Conservation (phyloP, 768 basidiomycete genomes). For the Suillus subalutaceus region DNA sequence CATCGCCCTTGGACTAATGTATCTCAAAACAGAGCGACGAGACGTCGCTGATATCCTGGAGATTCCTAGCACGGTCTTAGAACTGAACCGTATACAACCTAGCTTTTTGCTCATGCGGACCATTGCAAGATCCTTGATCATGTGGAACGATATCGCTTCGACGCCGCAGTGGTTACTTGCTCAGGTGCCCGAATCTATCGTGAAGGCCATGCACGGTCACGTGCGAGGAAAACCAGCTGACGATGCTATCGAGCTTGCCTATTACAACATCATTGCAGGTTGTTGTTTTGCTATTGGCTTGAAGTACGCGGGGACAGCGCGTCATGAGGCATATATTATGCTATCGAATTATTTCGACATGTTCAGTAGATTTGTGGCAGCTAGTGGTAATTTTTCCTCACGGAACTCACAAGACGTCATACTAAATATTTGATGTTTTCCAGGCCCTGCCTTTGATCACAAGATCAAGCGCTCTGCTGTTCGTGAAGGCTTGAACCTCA, state of each 20-base stretch:
- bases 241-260: constrained; percentile 83
- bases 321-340: constrained; percentile 84
- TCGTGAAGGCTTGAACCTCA: constrained; percentile 84
- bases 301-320: constrained; percentile 93
- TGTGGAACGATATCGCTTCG: constrained; percentile 82
- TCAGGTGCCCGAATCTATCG: constrained; percentile 73
- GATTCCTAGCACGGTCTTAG: constrained; percentile 79
- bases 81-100: constrained; percentile 85
- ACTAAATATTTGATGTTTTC: constrained; percentile 9
- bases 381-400: constrained; percentile 53
- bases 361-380: constrained; percentile 71
- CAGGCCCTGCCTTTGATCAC: constrained; percentile 82
- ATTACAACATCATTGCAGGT: constrained; percentile 89
- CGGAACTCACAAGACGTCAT: constrained; percentile 5
- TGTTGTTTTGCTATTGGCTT: constrained; percentile 90
- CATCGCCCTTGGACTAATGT: constrained; percentile 91
- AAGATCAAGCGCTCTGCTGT: constrained; percentile 87
- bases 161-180: constrained; percentile 71
- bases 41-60: constrained; percentile 87
- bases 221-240: constrained; percentile 55
- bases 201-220: constrained; percentile 56
- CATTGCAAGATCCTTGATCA: constrained; percentile 75
- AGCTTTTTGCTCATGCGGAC: constrained; percentile 84
- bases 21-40: constrained; percentile 77
- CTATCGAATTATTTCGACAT: constrained; percentile 82